Conservation (phyloP, 2,329 filamentous ascomycete species). For the Aspergillus latus region DNA sequence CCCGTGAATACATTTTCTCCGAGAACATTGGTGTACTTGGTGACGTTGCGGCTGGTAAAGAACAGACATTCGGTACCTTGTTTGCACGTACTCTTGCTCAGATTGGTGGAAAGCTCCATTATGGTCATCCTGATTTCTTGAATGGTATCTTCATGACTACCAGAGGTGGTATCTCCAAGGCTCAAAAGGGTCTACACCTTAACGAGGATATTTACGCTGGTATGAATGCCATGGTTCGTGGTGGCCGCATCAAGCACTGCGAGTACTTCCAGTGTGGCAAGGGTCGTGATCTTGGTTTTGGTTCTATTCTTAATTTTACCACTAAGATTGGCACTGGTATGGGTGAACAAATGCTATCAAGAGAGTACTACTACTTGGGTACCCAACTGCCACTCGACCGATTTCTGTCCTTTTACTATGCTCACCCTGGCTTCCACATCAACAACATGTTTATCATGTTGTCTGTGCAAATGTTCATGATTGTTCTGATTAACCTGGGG, state of each 20-base stretch:
- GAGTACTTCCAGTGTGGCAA: slow-evolving; percentile 99
- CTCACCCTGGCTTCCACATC: slow-evolving; percentile 97
- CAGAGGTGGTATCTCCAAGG: slow-evolving; percentile 96
- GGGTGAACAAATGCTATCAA: slow-evolving; percentile 98
- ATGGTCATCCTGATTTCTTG: slow-evolving; percentile 98
- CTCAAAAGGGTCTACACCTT: slow-evolving; percentile 96
- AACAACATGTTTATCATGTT: slow-evolving; percentile 99
- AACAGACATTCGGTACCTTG: slow-evolving; percentile 99
- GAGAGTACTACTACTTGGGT: slow-evolving; percentile 98
- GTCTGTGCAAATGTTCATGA: slow-evolving; percentile 98
- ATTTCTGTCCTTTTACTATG: slow-evolving; percentile 99
- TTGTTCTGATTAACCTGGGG: slow-evolving; percentile 84
- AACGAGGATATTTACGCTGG: slow-evolving; percentile 99
- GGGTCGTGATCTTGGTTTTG: slow-evolving; percentile 99
- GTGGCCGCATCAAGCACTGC: slow-evolving; percentile 99
- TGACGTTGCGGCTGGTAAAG: slow-evolving; percentile 97
- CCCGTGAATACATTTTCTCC: slow-evolving; percentile 99
- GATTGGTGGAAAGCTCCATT: slow-evolving; percentile 97
- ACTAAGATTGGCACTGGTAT: slow-evolving; percentile 99
- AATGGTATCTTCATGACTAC: slow-evolving; percentile 99
- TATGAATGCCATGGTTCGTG: slow-evolving; percentile 94
- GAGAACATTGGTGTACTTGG: slow-evolving; percentile 99
- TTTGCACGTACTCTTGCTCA: slow-evolving; percentile 95
- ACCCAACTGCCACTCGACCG: slow-evolving; percentile 95
- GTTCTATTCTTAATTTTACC: slow-evolving; percentile 99